Conservation (phyloP, 2,329 filamentous ascomycete genomes). For the Aspergillus spinulosporus region DNA sequence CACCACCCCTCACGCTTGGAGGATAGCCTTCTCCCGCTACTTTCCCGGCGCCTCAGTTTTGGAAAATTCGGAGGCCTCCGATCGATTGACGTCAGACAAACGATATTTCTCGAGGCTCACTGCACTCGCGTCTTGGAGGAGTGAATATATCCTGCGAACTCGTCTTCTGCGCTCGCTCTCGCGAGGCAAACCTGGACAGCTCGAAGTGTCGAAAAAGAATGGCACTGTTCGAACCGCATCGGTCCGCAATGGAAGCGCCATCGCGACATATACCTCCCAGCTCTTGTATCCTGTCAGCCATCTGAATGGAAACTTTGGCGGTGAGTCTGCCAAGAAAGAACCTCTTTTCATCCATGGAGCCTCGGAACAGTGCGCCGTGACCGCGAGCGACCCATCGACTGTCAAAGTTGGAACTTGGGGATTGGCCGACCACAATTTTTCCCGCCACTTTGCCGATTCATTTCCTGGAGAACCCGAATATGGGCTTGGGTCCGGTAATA, state of each 20-base stretch:
- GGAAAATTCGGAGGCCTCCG: constrained; percentile 49
- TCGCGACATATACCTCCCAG: constrained; percentile 83
- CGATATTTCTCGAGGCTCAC: constrained; percentile 82
- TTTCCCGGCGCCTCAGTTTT: constrained; percentile 74
- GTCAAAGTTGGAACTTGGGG: constrained; percentile 82
- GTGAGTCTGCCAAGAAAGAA: constrained; percentile 65
- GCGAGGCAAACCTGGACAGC: constrained; percentile 71
- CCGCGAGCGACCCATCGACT: constrained; percentile 73
- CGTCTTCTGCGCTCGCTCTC: constrained; percentile 77
- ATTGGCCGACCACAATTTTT: constrained; percentile 69
- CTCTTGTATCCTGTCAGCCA: constrained; percentile 76
- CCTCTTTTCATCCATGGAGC: constrained; percentile 82
- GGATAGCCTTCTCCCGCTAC: constrained; percentile 84
- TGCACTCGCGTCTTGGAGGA: constrained; percentile 85
- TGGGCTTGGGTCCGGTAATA: constrained; percentile 73
- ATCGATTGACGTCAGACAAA: constrained; percentile 66
- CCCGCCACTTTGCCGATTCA: constrained; percentile 75
- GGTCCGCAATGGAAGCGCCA: constrained; percentile 68
- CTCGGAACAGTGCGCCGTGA: constrained; percentile 74
- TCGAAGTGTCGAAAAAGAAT: constrained; percentile 54
- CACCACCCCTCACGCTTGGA: constrained; percentile 90
- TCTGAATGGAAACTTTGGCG: constrained; percentile 74
- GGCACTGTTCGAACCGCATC: constrained; percentile 56
- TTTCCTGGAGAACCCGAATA: constrained; percentile 72
- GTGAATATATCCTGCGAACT: constrained; percentile 88